A percentile compares a stretch with the other conserved stretches of the same genome.
These are phyloP conservation scores for Phialophora tarda DNA, from an alignment of 2,329 filamentous ascomycete genomes.

Conservation along the genomic window DNA sequence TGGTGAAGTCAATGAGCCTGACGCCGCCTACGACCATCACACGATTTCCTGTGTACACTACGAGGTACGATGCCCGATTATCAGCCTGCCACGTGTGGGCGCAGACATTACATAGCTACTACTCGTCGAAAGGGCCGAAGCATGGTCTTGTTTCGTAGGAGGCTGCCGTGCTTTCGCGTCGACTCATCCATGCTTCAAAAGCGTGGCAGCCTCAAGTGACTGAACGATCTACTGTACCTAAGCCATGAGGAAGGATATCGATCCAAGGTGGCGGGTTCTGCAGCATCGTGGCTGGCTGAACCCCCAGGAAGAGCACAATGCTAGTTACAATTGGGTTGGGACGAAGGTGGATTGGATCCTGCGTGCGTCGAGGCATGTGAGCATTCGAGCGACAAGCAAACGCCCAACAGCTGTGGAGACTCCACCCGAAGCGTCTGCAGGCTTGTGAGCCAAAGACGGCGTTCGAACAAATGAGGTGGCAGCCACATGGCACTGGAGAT, in stretches of 20 bases:
- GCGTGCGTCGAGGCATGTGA: constrained; percentile 3
- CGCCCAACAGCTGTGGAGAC: constrained; percentile 14
- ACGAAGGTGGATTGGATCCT: constrained; percentile 3
- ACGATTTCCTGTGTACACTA: background rate
- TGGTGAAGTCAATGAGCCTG: background rate
- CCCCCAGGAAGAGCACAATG: constrained; percentile 19
- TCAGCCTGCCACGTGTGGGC: background rate
- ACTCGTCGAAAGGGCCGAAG: background rate
- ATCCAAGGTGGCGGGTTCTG: constrained; percentile 20
- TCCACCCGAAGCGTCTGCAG: constrained; percentile 6
- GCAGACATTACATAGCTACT: background rate
- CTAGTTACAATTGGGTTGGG: constrained; percentile 10
- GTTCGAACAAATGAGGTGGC: constrained; percentile 32
- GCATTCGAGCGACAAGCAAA: constrained; percentile 14
- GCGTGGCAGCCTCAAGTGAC: constrained; percentile 22
- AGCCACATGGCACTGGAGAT: constrained; percentile 41
- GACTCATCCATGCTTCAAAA: constrained; percentile 5
- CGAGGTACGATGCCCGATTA: too few relatives aligned
- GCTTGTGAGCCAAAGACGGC: background rate
- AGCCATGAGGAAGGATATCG: constrained; percentile 4
- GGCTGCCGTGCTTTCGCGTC: background rate
- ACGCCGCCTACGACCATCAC: background rate
- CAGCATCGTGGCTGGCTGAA: constrained; percentile 30
- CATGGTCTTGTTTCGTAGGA: background rate
- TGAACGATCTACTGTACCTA: constrained; percentile 27